Percentiles rank a stretch among this genome's conserved stretches.
Conservation (phyloP, 352 stramenopile genomes). For the Phytopythium mirpurense region DNA sequence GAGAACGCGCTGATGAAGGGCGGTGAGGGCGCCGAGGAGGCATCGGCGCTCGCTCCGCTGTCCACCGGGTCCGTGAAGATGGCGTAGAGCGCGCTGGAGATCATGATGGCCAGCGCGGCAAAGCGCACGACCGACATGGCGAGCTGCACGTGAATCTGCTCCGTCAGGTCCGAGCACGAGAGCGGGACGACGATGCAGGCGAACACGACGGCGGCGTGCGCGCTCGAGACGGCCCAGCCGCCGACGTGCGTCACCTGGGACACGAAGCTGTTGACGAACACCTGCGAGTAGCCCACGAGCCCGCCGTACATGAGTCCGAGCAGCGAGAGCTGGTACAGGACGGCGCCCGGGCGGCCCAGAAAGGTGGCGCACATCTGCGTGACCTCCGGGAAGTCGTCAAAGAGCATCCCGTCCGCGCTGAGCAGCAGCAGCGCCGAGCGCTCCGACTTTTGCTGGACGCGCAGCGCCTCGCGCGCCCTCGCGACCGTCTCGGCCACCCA, state of each 20-base stretch:
- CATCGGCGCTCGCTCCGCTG: slow-evolving; percentile 17
- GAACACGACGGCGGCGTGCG: slow-evolving; percentile 70
- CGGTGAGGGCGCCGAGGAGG: slow-evolving; percentile 1
- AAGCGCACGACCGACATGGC: slow-evolving; percentile 87
- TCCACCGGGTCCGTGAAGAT: slow-evolving; percentile 69
- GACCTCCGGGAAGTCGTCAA: slow-evolving; percentile 70
- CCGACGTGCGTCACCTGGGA: slow-evolving; percentile 60
- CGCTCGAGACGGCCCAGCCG: slow-evolving; percentile 40
- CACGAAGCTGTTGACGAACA: slow-evolving; percentile 86
- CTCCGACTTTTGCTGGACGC: slow-evolving; percentile 10
- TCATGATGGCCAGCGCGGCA: slow-evolving; percentile 85
- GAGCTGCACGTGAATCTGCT: slow-evolving; percentile 87
- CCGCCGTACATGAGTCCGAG: slow-evolving; percentile 88
- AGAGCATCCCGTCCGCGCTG: slow-evolving; percentile 12
- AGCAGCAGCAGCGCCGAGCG: slow-evolving; percentile 8
- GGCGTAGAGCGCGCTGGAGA: slow-evolving; percentile 71
- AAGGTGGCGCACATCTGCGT: slow-evolving; percentile 77
- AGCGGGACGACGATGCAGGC: slow-evolving; percentile 83
- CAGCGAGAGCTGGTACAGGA: slow-evolving; percentile 81
- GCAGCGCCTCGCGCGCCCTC: slow-evolving; percentile 35
- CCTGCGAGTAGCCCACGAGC: slow-evolving; percentile 86
- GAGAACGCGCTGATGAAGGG: slow-evolving; percentile 60
- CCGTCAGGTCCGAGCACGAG: slow-evolving; percentile 82
- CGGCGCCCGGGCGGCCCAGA: slow-evolving; percentile 48
- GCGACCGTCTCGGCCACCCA: slow-evolving; percentile 82